phyloP scores from a whole-genome alignment of 192 early-diverging fungal species.

The Thoreauomyces humboldtii region DNA sequence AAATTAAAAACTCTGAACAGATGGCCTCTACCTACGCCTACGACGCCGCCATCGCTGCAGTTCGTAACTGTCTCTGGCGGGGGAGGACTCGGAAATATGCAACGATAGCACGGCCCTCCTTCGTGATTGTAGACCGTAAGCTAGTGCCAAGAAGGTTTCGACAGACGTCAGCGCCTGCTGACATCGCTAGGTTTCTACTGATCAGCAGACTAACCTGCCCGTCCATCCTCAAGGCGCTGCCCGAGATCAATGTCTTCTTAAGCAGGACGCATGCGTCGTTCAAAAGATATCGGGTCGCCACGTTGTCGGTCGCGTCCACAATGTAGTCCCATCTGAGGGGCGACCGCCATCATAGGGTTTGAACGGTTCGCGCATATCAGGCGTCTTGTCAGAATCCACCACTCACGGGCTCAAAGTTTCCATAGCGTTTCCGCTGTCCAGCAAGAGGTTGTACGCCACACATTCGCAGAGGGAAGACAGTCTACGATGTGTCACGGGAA shows the following conservation, averaged over 20 bases:
- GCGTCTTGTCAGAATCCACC: too few relatives aligned
- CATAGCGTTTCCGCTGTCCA: slow-evolving; percentile 82
- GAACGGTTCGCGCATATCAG: too few relatives aligned
- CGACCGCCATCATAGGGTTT: too few relatives aligned
- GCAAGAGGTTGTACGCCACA: slow-evolving; percentile 61
- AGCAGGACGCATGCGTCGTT: slow-evolving; percentile 90
- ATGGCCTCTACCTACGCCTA: slow-evolving; percentile 69
- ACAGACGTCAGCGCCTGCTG: not conserved
- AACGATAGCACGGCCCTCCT: slow-evolving; percentile 93
- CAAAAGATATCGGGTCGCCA: slow-evolving; percentile 89
- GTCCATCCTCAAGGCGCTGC: slow-evolving; percentile 85
- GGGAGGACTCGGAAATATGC: slow-evolving; percentile 90
- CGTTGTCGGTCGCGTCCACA: slow-evolving; percentile 92
- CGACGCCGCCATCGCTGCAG: slow-evolving; percentile 89
- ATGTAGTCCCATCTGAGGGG: slow-evolving; percentile 75
- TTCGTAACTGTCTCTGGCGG: slow-evolving; percentile 83
- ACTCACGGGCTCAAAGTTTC: slow-evolving; percentile 55
- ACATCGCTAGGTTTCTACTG: not conserved
- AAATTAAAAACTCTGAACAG: not conserved
- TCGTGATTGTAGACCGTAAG: slow-evolving; percentile 91
- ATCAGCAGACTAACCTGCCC: slow-evolving; percentile 62
- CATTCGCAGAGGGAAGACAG: slow-evolving; percentile 68
- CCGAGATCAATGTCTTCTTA: slow-evolving; percentile 81
- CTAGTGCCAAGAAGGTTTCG: slow-evolving; percentile 20
- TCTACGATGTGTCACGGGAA: slow-evolving; percentile 35